phyloP scores from a whole-genome alignment of 495 filamentous ascomycete genomes.

The Lasiosphaeria ovina region DNA sequence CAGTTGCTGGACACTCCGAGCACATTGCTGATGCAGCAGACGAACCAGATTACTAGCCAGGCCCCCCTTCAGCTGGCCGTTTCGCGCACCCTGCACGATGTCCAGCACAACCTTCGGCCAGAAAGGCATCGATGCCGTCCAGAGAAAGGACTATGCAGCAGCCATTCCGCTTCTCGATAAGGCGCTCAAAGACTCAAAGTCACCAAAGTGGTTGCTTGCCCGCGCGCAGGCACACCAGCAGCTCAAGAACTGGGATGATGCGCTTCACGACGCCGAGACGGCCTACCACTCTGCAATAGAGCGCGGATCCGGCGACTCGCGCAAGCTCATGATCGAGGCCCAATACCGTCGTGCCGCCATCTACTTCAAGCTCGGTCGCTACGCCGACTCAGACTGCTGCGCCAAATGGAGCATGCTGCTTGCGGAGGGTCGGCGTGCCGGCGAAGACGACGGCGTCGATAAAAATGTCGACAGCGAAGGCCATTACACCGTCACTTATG shows the following conservation, averaged over 20 bases:
- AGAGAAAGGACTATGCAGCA: constrained; percentile 56
- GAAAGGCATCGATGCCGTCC: constrained; percentile 57
- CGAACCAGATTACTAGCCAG: too few species aligned
- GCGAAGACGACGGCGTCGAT: constrained; percentile 41
- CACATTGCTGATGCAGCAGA: too few species aligned
- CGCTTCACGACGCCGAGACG: constrained; percentile 77
- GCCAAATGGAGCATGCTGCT: constrained; percentile 64
- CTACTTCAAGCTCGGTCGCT: constrained; percentile 66
- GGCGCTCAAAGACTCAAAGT: constrained; percentile 66
- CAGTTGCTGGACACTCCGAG: too few species aligned
- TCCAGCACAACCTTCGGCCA: constrained; percentile 32
- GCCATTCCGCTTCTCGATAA: constrained; percentile 74
- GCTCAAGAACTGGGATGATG: constrained; percentile 46
- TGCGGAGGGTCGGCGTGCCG: constrained; percentile 41
- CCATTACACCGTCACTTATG: constrained; percentile 34
- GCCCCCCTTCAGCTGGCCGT: too few species aligned
- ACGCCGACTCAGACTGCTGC: constrained; percentile 73
- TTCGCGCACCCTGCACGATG: constrained; percentile 18
- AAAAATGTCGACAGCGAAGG: constrained; percentile 39
- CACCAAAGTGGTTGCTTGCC: constrained; percentile 81
- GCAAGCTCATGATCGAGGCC: constrained; percentile 74
- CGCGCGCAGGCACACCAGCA: constrained; percentile 82
- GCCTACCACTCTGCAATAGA: constrained; percentile 67
- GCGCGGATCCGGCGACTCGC: constrained; percentile 59
- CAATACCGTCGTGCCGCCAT: constrained; percentile 80